Evolutionary conservation across 345 rosid species (phyloP).

Genomic region (Clausena lansium): DNA sequence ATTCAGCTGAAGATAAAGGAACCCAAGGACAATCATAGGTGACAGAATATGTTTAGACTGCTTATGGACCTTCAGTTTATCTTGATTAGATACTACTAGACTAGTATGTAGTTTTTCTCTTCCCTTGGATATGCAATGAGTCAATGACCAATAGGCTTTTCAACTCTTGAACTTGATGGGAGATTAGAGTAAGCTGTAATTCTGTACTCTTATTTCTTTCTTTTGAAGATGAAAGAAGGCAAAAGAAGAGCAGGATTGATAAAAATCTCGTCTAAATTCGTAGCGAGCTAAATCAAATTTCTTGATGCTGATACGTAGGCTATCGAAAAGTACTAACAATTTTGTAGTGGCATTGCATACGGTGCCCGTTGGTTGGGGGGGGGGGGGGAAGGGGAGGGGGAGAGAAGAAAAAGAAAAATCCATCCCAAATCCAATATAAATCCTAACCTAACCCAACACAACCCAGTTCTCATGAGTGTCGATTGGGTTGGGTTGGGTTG

Average conservation of each 20-base stretch:
- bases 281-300: not conserved
- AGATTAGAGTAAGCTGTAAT: not conserved
- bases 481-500: too few species aligned
- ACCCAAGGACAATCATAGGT: conserved; percentile 23
- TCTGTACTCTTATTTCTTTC: not conserved
- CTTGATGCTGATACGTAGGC: not conserved
- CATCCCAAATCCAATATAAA: too few species aligned
- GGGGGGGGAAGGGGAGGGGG: too few species aligned
- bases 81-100: not conserved
- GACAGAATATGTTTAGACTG: not conserved
- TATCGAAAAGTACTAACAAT: not conserved
- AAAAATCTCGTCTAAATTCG: not conserved
- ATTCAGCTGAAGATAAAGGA: conserved; percentile 31
- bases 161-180: not conserved
- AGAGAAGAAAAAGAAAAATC: too few species aligned
- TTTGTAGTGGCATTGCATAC: too few species aligned
- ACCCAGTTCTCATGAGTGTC: too few species aligned
- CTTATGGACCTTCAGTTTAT: too few species aligned
- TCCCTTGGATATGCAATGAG: not conserved
- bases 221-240: not conserved
- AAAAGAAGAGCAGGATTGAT: not conserved
- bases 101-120: not conserved
- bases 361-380: too few species aligned
- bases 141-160: not conserved
- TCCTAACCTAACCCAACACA: too few species aligned